A percentile compares a stretch with the other conserved stretches of the same genome.
These are phyloP conservation scores for Westerdykella ornata DNA, from an alignment of 2,329 filamentous ascomycete genomes.

Conservation along the genomic window DNA sequence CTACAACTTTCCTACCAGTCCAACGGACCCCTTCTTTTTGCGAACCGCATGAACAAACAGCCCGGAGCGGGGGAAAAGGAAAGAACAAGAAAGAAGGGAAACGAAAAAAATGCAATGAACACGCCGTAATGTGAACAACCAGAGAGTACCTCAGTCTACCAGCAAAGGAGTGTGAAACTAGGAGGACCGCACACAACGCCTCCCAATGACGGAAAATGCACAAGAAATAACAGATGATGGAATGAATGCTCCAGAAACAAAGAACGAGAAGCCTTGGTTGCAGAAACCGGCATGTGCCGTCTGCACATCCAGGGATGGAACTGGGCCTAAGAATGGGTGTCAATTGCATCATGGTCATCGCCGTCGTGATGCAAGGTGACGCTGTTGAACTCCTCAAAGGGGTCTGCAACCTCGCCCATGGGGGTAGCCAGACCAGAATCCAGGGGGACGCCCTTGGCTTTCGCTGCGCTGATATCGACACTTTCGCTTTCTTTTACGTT, in stretches of 20 bases:
- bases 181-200: slow-evolving; percentile 20
- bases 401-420: slow-evolving; percentile 73
- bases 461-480: slow-evolving; percentile 62
- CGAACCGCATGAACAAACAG: too few relatives aligned
- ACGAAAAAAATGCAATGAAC: slow-evolving; percentile 1
- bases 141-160: slow-evolving; percentile 13
- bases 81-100: background rate
- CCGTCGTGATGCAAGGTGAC: slow-evolving; percentile 96
- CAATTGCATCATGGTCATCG: slow-evolving; percentile 51
- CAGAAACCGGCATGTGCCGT: too few relatives aligned
- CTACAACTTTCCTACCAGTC: too few relatives aligned
- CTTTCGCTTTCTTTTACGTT: slow-evolving; percentile 97
- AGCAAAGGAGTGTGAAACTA: slow-evolving; percentile 25
- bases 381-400: slow-evolving; percentile 98
- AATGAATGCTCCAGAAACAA: slow-evolving; percentile 1
- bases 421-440: slow-evolving; percentile 83
- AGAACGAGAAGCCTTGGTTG: background rate
- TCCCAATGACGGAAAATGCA: slow-evolving; percentile 8
- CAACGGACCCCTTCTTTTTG: too few relatives aligned
- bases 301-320: too few relatives aligned
- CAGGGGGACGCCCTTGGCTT: slow-evolving; percentile 70
- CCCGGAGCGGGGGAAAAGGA: too few relatives aligned
- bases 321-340: too few relatives aligned
- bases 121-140: slow-evolving; percentile 8
- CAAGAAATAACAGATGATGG: slow-evolving; percentile 4